Base-by-base conservation (phyloP, 1,284 basidiomycete genomes). In the Cutaneotrichosporon sp. region DNA sequence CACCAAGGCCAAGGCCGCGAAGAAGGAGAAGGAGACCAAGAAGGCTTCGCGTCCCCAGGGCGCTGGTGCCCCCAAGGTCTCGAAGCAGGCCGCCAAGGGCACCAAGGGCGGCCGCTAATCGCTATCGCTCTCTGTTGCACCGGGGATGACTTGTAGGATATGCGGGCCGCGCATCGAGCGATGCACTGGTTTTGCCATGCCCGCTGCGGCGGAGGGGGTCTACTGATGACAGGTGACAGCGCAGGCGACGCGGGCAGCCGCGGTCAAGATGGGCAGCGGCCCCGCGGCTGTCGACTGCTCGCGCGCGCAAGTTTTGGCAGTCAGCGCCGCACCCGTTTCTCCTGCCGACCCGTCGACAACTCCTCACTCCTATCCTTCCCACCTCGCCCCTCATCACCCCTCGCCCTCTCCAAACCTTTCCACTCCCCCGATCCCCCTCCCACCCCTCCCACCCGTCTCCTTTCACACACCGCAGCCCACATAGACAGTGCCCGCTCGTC, bases 31-130 rank as follows among this genome's bases (percentile, higher is more conserved):
- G 86, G 93, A 97, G 86, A 84, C 85, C 63, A 94, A 91, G 87
- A 97, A 94, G 86, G 83, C 82, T 76, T 70, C 86, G 72, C 67
- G 87, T 86, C 68, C 87, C 86, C 81, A 84, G 59, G 63, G 63
- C 49, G 73, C 82, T 61, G 82, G 82, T 45, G 85, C 85, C 68
- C 91, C 92, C 74, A 94, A 91, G 83, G 87, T 97, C 59, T 92
- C 92, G 78, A 97, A 95, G 84, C 92, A 95, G 83, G 88, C 90
- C 83, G 91, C 92, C 87, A 97, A 97, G 87, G 92, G 92, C 77
- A 87, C 67, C 65, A 81, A 80, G 75, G 78, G 76, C 64, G 78
- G 77, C 66, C 78, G 78, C 69, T 79, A 78, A 74, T 58, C 56
- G 36, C 18, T 42, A 34, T 10, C 50, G 43, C n/a, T 47, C 42